Evolutionary conservation across 176 grass and related monocot genomes (phyloP).

Genomic region (Oropetium thomaeum): DNA sequence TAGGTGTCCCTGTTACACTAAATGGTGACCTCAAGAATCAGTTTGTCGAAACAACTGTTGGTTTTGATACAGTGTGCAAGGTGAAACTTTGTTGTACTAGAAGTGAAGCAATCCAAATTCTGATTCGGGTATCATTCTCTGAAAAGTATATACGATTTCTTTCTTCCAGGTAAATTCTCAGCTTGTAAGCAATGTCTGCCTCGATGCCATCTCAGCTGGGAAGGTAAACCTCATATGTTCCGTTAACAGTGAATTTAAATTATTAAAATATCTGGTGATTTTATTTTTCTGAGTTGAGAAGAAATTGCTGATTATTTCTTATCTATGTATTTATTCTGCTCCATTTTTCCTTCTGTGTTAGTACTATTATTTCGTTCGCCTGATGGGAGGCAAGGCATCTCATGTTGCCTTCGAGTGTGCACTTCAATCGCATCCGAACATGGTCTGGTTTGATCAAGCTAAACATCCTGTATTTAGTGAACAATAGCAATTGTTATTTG

Average conservation of each 20-base stretch:
- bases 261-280: not conserved
- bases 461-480: not conserved
- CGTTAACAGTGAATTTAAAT: not conserved
- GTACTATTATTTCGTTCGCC: slow-evolving; percentile 80
- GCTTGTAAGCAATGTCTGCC: slow-evolving; percentile 74
- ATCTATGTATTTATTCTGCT: not conserved
- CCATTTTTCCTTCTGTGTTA: not conserved
- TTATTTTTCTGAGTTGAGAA: not conserved
- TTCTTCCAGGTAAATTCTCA: slow-evolving; percentile 66
- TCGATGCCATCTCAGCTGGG: slow-evolving; percentile 57
- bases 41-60: slow-evolving; percentile 66
- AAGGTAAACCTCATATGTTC: slow-evolving; percentile 38
- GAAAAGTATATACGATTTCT: not conserved
- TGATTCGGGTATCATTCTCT: not conserved
- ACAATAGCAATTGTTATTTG: not conserved
- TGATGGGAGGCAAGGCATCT: slow-evolving; percentile 74
- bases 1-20: slow-evolving; percentile 63
- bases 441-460: slow-evolving; percentile 44
- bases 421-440: slow-evolving; percentile 78
- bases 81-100: slow-evolving; percentile 12
- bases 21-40: slow-evolving; percentile 77
- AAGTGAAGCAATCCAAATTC: not conserved
- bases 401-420: slow-evolving; percentile 73
- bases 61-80: slow-evolving; percentile 75
- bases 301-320: not conserved